Evolutionary conservation across 352 stramenopile genomes (phyloP).

Genomic region (Pythium insidiosum): DNA sequence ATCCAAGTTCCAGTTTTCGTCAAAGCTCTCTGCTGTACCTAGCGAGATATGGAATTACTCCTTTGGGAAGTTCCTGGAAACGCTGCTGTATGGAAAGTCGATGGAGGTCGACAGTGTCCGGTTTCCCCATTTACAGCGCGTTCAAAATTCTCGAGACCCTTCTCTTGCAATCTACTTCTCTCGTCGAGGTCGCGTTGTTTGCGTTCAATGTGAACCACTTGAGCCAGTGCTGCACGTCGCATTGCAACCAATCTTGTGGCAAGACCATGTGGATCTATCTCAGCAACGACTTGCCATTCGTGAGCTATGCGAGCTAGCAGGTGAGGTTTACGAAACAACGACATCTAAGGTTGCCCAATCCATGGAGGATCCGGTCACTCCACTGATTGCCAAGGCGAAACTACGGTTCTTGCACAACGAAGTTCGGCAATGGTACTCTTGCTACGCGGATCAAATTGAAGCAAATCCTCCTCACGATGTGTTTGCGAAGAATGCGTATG

Average conservation of each 20-base stretch:
- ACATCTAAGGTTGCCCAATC: conserved; percentile 74
- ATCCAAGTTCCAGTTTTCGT: too few species aligned
- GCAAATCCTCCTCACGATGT: conserved; percentile 62
- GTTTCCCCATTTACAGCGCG: conserved; percentile 49
- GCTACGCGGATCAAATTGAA: conserved; percentile 66
- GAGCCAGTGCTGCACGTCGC: conserved; percentile 80
- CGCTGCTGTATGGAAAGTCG: conserved; percentile 77
- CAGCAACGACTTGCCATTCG: conserved; percentile 53
- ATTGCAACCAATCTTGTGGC: conserved; percentile 73
- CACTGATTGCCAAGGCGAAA: conserved; percentile 57
- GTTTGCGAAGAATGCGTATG: conserved; percentile 73
- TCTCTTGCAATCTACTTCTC: conserved; percentile 77
- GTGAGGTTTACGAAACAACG: conserved; percentile 68
- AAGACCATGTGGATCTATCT: conserved; percentile 69
- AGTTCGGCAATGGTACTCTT: conserved; percentile 79
- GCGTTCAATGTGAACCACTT: conserved; percentile 65
- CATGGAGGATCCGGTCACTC: conserved; percentile 61
- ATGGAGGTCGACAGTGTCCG: conserved; percentile 60
- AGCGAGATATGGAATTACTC: conserved; percentile 79
- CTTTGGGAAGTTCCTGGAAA: conserved; percentile 84
- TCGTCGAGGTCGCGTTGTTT: conserved; percentile 60
- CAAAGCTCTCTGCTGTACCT: conserved; percentile 39
- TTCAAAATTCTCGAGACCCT: conserved; percentile 53
- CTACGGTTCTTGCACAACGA: conserved; percentile 74
- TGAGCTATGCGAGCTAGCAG: conserved; percentile 65